Evolutionary conservation across 2,329 filamentous ascomycete genomes (phyloP), one percentile per base, ranked within the genome.

Genomic region (Geosmithia putterillii): DNA sequence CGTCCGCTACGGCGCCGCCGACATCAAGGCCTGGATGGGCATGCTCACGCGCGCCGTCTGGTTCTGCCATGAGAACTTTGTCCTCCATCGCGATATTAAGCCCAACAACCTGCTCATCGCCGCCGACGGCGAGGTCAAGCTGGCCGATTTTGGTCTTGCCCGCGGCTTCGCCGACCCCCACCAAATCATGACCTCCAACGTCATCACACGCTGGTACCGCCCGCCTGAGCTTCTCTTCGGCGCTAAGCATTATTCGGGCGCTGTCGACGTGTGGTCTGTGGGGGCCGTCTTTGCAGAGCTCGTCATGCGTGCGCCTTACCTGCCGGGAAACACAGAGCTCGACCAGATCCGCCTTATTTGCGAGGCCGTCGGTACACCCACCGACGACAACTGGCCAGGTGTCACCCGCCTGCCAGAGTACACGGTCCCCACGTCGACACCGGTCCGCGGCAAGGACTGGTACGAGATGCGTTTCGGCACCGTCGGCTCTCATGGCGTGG

Each of bases 1-100:
- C 43, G 81, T 95, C 40, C 78, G 80, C 44, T 96, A 96, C 61
- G 85, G 85, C 48, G 77, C 79, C 10, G 84, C 86, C 17, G 92
- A 98, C 61, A 88, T 96, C 62, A 98, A 98, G 62, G 84, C 88
- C 15, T 98, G 92, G 92, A 94, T 95, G 82, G 86, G 85, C 49
- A 96, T 96, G 92, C 74, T 96, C n/a, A 77, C 76, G 22, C 81
- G 90, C 37, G 92, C 85, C 21, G 79, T 96, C 22, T 94, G 87
- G 82, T 98, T 94, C 70, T 96, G 92, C 63, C 92, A 98, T 63
- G 86, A 89, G 58, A 94, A 92, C 61, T 90, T 83, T 54, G 78
- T 98, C 17, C 73, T 98, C 23, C 92, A 98, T 65, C 86, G 92
- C 53, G 92, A 98, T 69, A 96, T 98, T 70, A 98, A 98, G 66